Evolutionary conservation across 371 early-diverging fungal genomes (phyloP), one percentile per base, ranked within the genome.

Genomic region (Mortierella sp.): DNA sequence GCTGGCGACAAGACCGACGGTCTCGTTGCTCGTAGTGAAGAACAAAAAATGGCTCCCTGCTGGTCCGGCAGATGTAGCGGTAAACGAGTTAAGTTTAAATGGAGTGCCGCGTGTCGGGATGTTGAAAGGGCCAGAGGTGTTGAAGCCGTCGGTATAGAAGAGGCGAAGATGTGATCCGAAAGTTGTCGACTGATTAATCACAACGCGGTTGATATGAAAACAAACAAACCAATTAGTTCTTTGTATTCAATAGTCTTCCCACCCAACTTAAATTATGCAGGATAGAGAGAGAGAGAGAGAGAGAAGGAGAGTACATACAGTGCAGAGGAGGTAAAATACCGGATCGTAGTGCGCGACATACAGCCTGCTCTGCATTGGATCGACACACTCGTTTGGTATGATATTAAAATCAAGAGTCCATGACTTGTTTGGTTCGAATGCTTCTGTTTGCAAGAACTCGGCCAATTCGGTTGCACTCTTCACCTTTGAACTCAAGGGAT

Each of bases 301-400:
- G 19, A 7, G 16, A 6, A n/a, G 23, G 52, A 16, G 26, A 7
- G 14, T n/a, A 57, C 66, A 51, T 68, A 68, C 68, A 11, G 61
- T 12, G 48, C 68, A 68, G 15, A 68, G 47, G 18, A 61, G 21
- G 21, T 61, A 61, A 15, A 68, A 7, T 3, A 11, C 47, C 15
- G 37, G 9, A 9, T 30, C 57, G 19, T 55, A 14, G 0, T 48
- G 57, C 0, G 68, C 48, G 12, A 56, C 25, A 37, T 61, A 46
- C 21, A 68, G 57, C 23, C 15, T 55, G n/a, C 28, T n/a, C 19
- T 23, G 43, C 21, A 25, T 47, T 1, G 61, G 30, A 30, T 53
- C 30, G 55, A 68, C 1, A 37, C 68, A 68, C 5, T 68, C 68
- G 16, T 61, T 61, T 11, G 68, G 25, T 15, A 68, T 14, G 11